A percentile compares a stretch with the other conserved stretches of the same genome.
These are phyloP conservation scores for Emericellopsis terricola DNA, from an alignment of 495 filamentous ascomycete species.

Conservation along the genomic window DNA sequence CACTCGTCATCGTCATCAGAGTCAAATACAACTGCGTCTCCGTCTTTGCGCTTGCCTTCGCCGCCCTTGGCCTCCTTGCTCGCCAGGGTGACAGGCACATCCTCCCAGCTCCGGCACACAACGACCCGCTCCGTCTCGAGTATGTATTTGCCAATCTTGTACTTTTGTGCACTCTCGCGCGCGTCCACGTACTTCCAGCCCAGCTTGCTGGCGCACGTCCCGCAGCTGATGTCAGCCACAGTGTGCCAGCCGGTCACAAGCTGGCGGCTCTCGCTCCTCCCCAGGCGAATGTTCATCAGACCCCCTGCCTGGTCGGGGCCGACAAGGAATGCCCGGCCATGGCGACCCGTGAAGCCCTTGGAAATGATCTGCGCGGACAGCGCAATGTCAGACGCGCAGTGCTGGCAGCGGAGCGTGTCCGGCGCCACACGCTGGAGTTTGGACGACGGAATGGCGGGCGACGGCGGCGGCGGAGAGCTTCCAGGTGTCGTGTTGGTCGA, in stretches of 20 bases:
- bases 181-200: conserved; percentile 94
- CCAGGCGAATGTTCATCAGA: conserved; percentile 28
- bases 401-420: conserved; percentile 47
- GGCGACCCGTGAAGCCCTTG: conserved; percentile 87
- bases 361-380: conserved; percentile 63
- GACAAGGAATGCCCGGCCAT: conserved; percentile 84
- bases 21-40: conserved; percentile 50
- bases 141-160: conserved; percentile 96
- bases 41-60: conserved; percentile 3
- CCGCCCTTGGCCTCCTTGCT: conserved; percentile 4
- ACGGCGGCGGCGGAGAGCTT: conserved; percentile 4
- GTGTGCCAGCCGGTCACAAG: conserved; percentile 65
- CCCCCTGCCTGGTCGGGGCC: conserved; percentile 23
- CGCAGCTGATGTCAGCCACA: conserved; percentile 35
- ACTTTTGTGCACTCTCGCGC: conserved; percentile 60
- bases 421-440: conserved; percentile 17
- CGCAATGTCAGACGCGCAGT: conserved; percentile 59
- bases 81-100: conserved; percentile 10
- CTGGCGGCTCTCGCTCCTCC: conserved; percentile 42
- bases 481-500: conserved; percentile 11
- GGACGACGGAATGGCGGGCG: not conserved
- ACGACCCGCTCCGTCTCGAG: conserved; percentile 66
- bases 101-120: conserved; percentile 51
- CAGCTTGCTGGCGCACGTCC: conserved; percentile 42
- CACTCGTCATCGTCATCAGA: conserved; percentile 89